Percentiles rank a stretch among this genome's conserved stretches.
Conservation (phyloP, 345 rosid genomes). For the Eucalyptus pauciflora region DNA sequence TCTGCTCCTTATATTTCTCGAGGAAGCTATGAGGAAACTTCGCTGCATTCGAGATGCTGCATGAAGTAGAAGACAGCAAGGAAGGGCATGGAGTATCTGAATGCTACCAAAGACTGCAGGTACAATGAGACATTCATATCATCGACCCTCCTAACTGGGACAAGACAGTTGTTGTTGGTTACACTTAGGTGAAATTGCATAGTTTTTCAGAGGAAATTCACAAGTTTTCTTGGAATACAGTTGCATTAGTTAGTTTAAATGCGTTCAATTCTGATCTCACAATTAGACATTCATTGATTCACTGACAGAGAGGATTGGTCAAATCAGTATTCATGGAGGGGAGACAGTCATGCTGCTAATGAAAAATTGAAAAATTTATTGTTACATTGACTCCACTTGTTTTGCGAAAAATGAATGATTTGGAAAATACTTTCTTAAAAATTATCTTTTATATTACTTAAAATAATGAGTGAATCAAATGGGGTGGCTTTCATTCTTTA, state of each 20-base stretch:
- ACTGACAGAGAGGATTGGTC: background rate
- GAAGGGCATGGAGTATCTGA: background rate
- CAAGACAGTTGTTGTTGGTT: background rate
- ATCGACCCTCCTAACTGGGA: background rate
- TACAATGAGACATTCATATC: background rate
- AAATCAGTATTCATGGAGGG: background rate
- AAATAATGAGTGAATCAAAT: background rate
- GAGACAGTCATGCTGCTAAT: background rate
- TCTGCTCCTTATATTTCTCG: background rate
- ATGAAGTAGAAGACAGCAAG: background rate
- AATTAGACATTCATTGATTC: background rate
- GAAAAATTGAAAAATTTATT: background rate
- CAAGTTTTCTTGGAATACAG: background rate
- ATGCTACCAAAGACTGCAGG: background rate
- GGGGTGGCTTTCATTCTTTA: background rate
- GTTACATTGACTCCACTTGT: rapidly evolving
- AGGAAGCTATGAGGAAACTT: background rate
- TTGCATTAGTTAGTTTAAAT: background rate
- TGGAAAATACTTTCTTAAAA: rapidly evolving
- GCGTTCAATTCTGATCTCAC: background rate
- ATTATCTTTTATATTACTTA: background rate
- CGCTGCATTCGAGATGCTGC: background rate
- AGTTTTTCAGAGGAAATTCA: background rate
- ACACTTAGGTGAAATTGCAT: background rate
- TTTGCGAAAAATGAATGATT: background rate